phyloP scores from a whole-genome alignment of 2,329 filamentous ascomycete genomes.

The Orbilia quercus region DNA sequence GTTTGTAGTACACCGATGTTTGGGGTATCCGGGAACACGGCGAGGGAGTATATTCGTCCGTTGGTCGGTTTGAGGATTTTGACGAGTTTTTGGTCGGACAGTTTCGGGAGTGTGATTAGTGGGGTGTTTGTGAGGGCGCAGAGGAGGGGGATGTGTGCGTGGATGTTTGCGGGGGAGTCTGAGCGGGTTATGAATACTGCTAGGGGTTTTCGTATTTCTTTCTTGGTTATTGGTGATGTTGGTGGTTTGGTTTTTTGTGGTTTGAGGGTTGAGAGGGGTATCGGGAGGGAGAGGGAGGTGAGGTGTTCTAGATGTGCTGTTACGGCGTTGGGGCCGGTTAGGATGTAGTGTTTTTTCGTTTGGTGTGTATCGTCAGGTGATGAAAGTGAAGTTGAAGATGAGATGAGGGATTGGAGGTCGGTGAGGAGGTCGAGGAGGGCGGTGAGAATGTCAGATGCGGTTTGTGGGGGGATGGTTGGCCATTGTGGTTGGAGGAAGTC shows the following conservation, averaged over 20 bases:
- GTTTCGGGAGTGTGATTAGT: slow-evolving; percentile 73
- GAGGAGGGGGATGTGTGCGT: slow-evolving; percentile 72
- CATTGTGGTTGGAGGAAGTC: slow-evolving; percentile 38
- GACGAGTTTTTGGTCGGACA: slow-evolving; percentile 71
- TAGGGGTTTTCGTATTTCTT: slow-evolving; percentile 59
- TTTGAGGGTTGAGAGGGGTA: slow-evolving; percentile 8
- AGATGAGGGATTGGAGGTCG: slow-evolving; percentile 19
- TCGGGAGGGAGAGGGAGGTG: slow-evolving; percentile 57
- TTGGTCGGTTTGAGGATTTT: slow-evolving; percentile 66
- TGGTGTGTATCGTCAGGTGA: neutral
- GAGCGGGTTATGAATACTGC: slow-evolving; percentile 71
- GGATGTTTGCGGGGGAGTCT: slow-evolving; percentile 70
- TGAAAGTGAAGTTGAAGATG: slow-evolving; percentile 1
- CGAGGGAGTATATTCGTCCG: slow-evolving; percentile 61
- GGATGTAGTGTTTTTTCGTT: slow-evolving; percentile 65
- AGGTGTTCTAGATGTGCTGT: slow-evolving; percentile 70
- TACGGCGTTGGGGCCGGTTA: slow-evolving; percentile 74
- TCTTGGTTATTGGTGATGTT: no score
- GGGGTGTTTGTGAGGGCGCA: slow-evolving; percentile 67
- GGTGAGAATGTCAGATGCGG: slow-evolving; percentile 1
- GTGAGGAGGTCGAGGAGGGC: slow-evolving; percentile 26
- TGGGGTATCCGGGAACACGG: slow-evolving; percentile 17
- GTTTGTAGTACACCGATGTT: neutral
- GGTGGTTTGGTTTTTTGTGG: no score
- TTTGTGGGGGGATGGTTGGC: slow-evolving; percentile 16